Conservation (phyloP, 192 early-diverging fungal genomes). For the Podila horticola region DNA sequence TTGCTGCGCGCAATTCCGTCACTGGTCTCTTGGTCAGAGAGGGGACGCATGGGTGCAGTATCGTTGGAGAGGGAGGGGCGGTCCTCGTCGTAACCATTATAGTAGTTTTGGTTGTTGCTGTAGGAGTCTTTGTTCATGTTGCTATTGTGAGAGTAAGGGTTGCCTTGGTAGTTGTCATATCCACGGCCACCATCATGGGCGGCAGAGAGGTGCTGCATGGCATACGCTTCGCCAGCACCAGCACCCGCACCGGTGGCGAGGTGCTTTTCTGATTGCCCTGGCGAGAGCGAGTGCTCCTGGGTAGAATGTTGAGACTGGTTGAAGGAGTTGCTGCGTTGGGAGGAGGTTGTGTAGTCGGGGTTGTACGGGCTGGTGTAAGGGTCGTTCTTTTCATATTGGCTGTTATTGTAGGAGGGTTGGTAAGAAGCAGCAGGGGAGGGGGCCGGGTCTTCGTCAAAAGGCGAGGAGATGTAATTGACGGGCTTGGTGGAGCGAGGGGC, state of each 20-base stretch:
- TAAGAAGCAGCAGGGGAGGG: not conserved
- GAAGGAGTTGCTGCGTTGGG: conserved; percentile 5
- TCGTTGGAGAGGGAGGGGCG: conserved; percentile 51
- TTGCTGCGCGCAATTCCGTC: conserved; percentile 37
- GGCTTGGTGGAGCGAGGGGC: conserved; percentile 9
- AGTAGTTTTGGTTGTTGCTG: conserved; percentile 12
- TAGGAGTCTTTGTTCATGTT: conserved; percentile 16
- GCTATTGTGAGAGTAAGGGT: conserved; percentile 1
- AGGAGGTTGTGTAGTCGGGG: conserved; percentile 17
- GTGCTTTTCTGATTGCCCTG: conserved; percentile 24
- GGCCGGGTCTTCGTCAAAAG: conserved; percentile 17
- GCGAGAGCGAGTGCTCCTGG: conserved; percentile 39
- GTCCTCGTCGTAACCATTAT: conserved; percentile 50
- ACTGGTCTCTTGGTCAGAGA: conserved; percentile 18
- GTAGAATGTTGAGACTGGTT: conserved; percentile 17
- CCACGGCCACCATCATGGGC: not conserved
- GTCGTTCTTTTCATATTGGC: conserved; percentile 12
- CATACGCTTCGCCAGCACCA: conserved; percentile 22
- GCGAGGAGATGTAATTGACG: conserved; percentile 27
- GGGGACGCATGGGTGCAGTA: conserved; percentile 39
- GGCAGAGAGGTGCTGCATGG: conserved; percentile 32
- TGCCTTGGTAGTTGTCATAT: conserved; percentile 8
- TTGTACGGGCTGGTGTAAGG: conserved; percentile 26
- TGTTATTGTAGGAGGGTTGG: not conserved
- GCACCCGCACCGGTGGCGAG: conserved; percentile 4